phyloP scores from a whole-genome alignment of 345 rosid genomes.

The Euphorbia pulcherrima region DNA sequence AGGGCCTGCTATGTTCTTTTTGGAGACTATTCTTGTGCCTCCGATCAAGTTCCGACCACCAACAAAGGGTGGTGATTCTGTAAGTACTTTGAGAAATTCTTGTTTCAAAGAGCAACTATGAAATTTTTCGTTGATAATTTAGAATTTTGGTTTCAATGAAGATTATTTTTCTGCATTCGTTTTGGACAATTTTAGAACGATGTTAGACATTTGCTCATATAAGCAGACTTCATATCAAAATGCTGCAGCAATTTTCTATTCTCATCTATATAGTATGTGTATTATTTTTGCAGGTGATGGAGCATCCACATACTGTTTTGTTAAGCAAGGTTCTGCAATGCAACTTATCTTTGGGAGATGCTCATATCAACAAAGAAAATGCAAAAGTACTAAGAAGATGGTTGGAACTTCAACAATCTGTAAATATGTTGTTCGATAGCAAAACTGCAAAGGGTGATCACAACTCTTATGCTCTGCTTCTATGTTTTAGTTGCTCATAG shows the following conservation, averaged over 20 bases:
- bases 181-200: not conserved
- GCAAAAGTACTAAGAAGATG: slow-evolving; percentile 46
- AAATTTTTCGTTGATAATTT: not conserved
- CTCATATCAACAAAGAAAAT: slow-evolving; percentile 40
- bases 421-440: slow-evolving; percentile 70
- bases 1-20: slow-evolving; percentile 67
- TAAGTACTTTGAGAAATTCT: slow-evolving; percentile 42
- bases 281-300: slow-evolving; percentile 66
- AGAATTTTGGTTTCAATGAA: not conserved
- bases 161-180: not conserved
- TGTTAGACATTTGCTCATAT: not conserved
- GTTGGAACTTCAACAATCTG: slow-evolving; percentile 85
- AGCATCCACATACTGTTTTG: slow-evolving; percentile 80
- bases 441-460: slow-evolving; percentile 66
- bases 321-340: slow-evolving; percentile 63
- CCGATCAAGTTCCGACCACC: slow-evolving; percentile 90
- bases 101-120: not conserved
- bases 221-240: not conserved
- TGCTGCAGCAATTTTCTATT: slow-evolving; percentile 5
- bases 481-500: not conserved
- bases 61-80: slow-evolving; percentile 78
- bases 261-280: slow-evolving; percentile 7
- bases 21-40: slow-evolving; percentile 75
- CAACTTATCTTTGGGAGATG: slow-evolving; percentile 66
- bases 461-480: not conserved